Evolutionary conservation across 2,329 filamentous ascomycete species (phyloP), one percentile per base, ranked within the genome.

Genomic region (Colletotrichum simmondsii): DNA sequence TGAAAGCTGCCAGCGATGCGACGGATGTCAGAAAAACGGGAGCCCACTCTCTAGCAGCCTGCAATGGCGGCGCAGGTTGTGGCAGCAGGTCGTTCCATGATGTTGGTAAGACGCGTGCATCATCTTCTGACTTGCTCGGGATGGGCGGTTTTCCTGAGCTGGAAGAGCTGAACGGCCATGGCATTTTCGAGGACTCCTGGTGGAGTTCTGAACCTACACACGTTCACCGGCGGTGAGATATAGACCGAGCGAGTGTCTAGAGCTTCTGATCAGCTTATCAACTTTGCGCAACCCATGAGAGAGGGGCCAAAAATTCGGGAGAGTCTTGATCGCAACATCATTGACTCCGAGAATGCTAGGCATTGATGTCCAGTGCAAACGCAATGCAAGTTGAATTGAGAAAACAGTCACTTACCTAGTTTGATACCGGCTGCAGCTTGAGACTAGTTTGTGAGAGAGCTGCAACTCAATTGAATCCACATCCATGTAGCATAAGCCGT

Each of bases 41-140:
- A 89, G 81, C 81, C 90, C 84, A 73, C 86, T 89, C 75, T 84
- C 83, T 7, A 89, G 88, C 74, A 89, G 87, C 64, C 83, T 86
- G 79, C 88, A 89, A 72, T 88, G 87, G 72, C 30, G 68, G 74
- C 30, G 71, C 72, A 52, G 74, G 65, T 28, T 73, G 59, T 5
- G 74, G 72, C 6, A 75, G 63, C 4, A 75, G 63, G 19, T 67
- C 73, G 24, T 75, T 75, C 74, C 74, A 75, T 7, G 68, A 63
- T 19, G 61, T 68, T 8, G 68, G 26, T 35, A 56, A 61, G 77
- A 84, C 75, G 77, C 78, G 67, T 62, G 75, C 80, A 62, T 77
- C 76, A 32, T 77, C 75, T 73, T 78, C 67, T n/a, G 42, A 22
- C 5, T 53, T 59, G 7, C 46, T 37, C 14, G 54, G n/a, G 4